Evolutionary conservation across 2,329 filamentous ascomycete genomes (phyloP).

Genomic region (Ampelomyces quisqualis): DNA sequence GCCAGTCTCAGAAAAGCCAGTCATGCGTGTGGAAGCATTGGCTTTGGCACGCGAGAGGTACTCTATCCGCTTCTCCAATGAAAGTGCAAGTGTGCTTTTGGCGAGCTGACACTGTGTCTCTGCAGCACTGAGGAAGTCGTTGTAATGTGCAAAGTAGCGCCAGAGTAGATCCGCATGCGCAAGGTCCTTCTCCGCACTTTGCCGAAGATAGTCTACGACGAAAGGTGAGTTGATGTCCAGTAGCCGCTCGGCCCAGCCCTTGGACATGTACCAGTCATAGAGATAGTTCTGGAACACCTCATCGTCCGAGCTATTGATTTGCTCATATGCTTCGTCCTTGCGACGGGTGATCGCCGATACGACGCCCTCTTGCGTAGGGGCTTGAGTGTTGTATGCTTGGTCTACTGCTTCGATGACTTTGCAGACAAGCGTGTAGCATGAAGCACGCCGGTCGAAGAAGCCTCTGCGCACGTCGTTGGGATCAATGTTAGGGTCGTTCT

Average conservation of each 20-base stretch:
- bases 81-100: slow-evolving; percentile 74
- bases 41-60: slow-evolving; percentile 89
- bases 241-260: slow-evolving; percentile 82
- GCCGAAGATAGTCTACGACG: slow-evolving; percentile 81
- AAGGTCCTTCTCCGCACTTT: slow-evolving; percentile 69
- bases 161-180: slow-evolving; percentile 88
- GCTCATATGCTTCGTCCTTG: slow-evolving; percentile 81
- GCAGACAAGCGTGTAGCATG: slow-evolving; percentile 86
- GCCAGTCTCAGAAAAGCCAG: slow-evolving; percentile 62
- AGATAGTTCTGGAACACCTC: slow-evolving; percentile 94
- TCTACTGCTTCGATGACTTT: slow-evolving; percentile 78
- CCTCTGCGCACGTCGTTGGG: slow-evolving; percentile 65
- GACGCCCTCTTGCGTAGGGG: slow-evolving; percentile 75
- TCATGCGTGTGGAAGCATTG: slow-evolving; percentile 82
- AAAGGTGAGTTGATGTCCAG: slow-evolving; percentile 81
- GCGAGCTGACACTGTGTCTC: slow-evolving; percentile 82
- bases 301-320: slow-evolving; percentile 84
- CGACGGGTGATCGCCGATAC: slow-evolving; percentile 74
- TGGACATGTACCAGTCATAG: slow-evolving; percentile 95
- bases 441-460: slow-evolving; percentile 69
- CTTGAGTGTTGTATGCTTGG: slow-evolving; percentile 64
- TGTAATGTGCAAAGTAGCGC: slow-evolving; percentile 84
- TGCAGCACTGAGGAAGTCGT: slow-evolving; percentile 82
- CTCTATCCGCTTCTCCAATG: slow-evolving; percentile 82
- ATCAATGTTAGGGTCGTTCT: slow-evolving; percentile 69